These are phyloP conservation scores for Rhizophagus sp. DNA, from an alignment of 192 early-diverging fungal genomes.

Conservation along the genomic window DNA sequence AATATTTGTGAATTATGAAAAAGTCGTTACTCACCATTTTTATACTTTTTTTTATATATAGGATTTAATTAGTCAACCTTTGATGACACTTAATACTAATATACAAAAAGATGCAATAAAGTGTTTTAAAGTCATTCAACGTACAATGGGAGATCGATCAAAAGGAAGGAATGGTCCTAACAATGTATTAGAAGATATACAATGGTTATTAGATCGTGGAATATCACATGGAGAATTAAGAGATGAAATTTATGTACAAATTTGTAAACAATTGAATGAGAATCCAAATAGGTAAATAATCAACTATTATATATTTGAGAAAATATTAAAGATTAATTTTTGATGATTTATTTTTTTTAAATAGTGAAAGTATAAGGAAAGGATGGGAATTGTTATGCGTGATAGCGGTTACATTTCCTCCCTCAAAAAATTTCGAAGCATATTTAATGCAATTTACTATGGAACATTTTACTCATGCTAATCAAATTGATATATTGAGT, in stretches of 20 bases:
- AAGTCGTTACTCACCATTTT: too few species aligned
- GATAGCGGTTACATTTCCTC: constrained; percentile 84
- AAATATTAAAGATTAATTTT: not conserved
- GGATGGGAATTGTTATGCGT: constrained; percentile 89
- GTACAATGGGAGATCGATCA: constrained; percentile 75
- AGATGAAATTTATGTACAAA: constrained; percentile 94
- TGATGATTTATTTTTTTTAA: not conserved
- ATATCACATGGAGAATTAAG: constrained; percentile 74
- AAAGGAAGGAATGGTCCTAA: constrained; percentile 28
- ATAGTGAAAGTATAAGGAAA: constrained; percentile 64
- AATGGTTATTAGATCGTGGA: constrained; percentile 76
- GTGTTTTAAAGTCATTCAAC: constrained; percentile 84
- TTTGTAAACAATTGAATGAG: constrained; percentile 84
- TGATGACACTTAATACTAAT: constrained; percentile 78
- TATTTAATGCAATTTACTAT: constrained; percentile 81
- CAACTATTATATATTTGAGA: not conserved
- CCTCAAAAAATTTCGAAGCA: constrained; percentile 83
- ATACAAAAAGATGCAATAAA: constrained; percentile 83
- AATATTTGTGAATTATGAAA: not conserved
- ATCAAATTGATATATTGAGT: constrained; percentile 53
- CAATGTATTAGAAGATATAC: constrained; percentile 62
- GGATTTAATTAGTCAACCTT: constrained; percentile 72
- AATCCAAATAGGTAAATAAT: constrained; percentile 64
- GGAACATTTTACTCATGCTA: constrained; percentile 55
- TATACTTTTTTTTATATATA: constrained; percentile 40